phyloP scores from a whole-genome alignment of 2,329 filamentous ascomycete genomes.

The Cladosporium sp. region DNA sequence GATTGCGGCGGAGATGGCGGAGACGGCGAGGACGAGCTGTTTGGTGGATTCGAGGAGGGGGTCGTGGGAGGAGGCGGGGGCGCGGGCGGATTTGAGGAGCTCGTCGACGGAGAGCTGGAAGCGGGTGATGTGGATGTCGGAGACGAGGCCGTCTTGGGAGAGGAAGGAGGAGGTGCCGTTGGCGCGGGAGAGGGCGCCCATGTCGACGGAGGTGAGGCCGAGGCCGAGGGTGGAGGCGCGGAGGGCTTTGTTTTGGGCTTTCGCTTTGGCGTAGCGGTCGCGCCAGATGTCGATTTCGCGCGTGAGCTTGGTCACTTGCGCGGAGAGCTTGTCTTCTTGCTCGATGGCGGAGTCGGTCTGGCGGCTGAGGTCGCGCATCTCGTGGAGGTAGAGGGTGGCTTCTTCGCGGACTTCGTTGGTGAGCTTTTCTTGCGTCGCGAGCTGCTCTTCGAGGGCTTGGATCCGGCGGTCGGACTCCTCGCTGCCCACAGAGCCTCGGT shows the following conservation, averaged over 20 bases:
- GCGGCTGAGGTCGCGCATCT: conserved; percentile 82
- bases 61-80: conserved; percentile 55
- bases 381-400: conserved; percentile 72
- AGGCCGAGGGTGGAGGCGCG: conserved; percentile 75
- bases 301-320: conserved; percentile 70
- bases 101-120: conserved; percentile 95
- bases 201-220: conserved; percentile 53
- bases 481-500: background rate
- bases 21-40: conserved; percentile 71
- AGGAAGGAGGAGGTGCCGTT: conserved; percentile 38
- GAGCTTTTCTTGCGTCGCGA: conserved; percentile 73
- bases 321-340: conserved; percentile 71
- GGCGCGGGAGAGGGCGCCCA: conserved; percentile 57
- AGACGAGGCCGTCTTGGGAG: conserved; percentile 68
- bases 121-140: conserved; percentile 86
- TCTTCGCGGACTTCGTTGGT: conserved; percentile 83
- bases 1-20: conserved; percentile 78
- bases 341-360: conserved; percentile 74
- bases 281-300: conserved; percentile 85
- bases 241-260: conserved; percentile 77
- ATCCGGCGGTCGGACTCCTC: conserved; percentile 56
- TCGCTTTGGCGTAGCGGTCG: conserved; percentile 77
- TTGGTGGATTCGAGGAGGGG: conserved; percentile 82
- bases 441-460: conserved; percentile 50
- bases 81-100: conserved; percentile 69